Percentiles rank a stretch among this genome's conserved stretches.
phyloP scores from a whole-genome alignment of 2,329 filamentous ascomycete genomes.

The Fusarium metavorans region DNA sequence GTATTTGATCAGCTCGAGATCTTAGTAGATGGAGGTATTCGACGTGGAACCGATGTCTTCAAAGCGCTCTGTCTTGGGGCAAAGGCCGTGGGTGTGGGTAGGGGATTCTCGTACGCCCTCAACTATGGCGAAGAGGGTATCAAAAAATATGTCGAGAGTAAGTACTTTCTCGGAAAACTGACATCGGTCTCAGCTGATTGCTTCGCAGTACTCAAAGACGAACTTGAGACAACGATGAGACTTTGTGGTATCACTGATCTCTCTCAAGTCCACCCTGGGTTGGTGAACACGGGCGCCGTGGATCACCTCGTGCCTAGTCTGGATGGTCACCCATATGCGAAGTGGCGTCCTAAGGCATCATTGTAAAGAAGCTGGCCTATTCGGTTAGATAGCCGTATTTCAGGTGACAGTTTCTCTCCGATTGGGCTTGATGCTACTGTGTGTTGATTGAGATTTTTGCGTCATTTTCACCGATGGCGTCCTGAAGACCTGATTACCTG shows the following conservation, averaged over 20 bases:
- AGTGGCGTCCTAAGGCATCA: background rate
- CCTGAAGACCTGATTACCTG: too few species aligned
- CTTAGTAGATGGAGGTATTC: constrained; percentile 73
- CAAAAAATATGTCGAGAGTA: constrained; percentile 64
- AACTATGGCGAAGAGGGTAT: constrained; percentile 71
- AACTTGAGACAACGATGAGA: constrained; percentile 75
- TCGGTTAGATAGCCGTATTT: background rate
- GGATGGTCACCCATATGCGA: constrained; percentile 3
- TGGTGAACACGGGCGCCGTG: constrained; percentile 2
- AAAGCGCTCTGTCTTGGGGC: constrained; percentile 76
- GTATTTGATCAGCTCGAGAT: constrained; percentile 72
- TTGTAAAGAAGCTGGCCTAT: background rate
- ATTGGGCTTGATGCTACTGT: too few species aligned
- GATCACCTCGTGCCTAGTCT: constrained; percentile 3
- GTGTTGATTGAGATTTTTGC: too few species aligned
- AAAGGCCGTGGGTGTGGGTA: constrained; percentile 71
- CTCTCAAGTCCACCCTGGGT: constrained; percentile 2
- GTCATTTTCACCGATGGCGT: too few species aligned
- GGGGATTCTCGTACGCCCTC: constrained; percentile 70
- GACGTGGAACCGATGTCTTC: constrained; percentile 74
- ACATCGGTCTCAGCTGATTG: background rate
- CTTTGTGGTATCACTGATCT: constrained; percentile 48
- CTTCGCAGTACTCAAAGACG: constrained; percentile 60
- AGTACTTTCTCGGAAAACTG: constrained; percentile 42
- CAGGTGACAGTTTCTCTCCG: too few species aligned